Percentiles rank a stretch among this genome's conserved stretches.
These are phyloP conservation scores for Debaryomyces udenii DNA, from an alignment of 1,139 yeast genomes.

Conservation along the genomic window DNA sequence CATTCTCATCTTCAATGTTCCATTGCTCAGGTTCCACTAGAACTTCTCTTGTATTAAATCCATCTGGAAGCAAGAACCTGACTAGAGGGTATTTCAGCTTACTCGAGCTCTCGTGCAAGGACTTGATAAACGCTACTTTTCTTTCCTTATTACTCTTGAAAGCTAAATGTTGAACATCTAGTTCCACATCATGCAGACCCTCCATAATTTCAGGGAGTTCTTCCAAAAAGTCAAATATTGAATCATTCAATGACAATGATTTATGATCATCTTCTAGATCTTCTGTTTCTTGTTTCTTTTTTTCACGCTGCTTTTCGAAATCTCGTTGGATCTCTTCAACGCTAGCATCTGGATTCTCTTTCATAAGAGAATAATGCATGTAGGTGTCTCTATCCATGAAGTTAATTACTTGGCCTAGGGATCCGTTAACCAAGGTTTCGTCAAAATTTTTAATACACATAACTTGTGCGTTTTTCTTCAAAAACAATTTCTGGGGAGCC, in stretches of 20 bases:
- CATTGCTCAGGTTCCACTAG: slow-evolving; percentile 49
- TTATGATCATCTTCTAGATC: slow-evolving; percentile 11
- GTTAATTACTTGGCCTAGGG: slow-evolving; percentile 74
- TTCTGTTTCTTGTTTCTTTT: slow-evolving; percentile 13
- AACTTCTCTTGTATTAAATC: slow-evolving; percentile 66
- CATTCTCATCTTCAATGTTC: slow-evolving; percentile 44
- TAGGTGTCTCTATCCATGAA: slow-evolving; percentile 43
- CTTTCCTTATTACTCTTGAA: slow-evolving; percentile 21
- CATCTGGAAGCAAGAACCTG: slow-evolving; percentile 69
- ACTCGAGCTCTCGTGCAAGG: slow-evolving; percentile 24
- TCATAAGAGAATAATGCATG: slow-evolving; percentile 26
- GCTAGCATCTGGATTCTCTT: slow-evolving; percentile 23
- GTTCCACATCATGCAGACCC: slow-evolving; percentile 6
- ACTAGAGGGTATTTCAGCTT: slow-evolving; percentile 68
- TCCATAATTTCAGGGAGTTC: slow-evolving; percentile 21
- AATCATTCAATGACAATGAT: slow-evolving; percentile 22
- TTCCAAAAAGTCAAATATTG: slow-evolving; percentile 26
- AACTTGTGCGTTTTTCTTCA: slow-evolving; percentile 89
- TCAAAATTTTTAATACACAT: slow-evolving; percentile 95
- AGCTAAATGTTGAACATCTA: slow-evolving; percentile 14
- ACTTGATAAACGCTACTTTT: slow-evolving; percentile 22
- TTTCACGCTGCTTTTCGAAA: slow-evolving; percentile 12
- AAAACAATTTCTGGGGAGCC: slow-evolving; percentile 63
- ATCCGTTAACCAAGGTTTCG: slow-evolving; percentile 86
- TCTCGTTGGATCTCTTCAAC: slow-evolving; percentile 20